Base-by-base conservation (phyloP, 306 rosid genomes). In the Glycyrrhiza uralensis region DNA sequence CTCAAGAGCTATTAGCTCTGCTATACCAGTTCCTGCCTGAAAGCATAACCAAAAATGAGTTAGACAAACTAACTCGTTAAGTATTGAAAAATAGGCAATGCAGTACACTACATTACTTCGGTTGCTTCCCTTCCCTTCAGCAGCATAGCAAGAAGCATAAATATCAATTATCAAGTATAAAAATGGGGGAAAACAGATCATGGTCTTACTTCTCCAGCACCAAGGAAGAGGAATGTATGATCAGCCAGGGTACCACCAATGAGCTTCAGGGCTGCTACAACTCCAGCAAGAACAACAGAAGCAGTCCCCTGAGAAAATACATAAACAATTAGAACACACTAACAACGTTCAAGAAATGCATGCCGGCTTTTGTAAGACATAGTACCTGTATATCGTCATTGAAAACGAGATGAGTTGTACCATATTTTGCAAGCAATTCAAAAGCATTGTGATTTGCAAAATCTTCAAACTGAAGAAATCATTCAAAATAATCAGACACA, bases 391-490 rank as follows among this genome's bases (percentile, higher is more conserved):
- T 95, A 76, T 95, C 97, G 9, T 95, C 99, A 46, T 95, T 95
- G 92, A 95, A 91, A 75, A 95, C 97, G 0, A 91, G 96, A 85
- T 95, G 92, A 44, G 90, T 85, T 26, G 87, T 81, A 24, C 96
- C 83, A 70, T 89, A 95, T 79, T 87, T 91, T 50, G 90, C 86
- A 12, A 95, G 97, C 79, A 95, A 83, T 73, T 91, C 97, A 41
- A 95, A 95, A 55, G 99, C 99, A 66, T 95, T 95, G 96, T 91
- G 97, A 79, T 91, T 95, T n/a, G 99, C 99, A 69, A 95, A 95
- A 82, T 95, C 99, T 80, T 95, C 99, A 65, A 89, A 95, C 99
- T 95, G 87, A 50, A 82, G 45, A 76, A 75, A 39, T 56, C 47
- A 81, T 62, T 69, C 41, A 60, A 69, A 80, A 71, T 55, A 19